A percentile compares a stretch with the other conserved stretches of the same genome.
Conservation (phyloP, 2,329 filamentous ascomycete genomes). For the Penicillium sp. region DNA sequence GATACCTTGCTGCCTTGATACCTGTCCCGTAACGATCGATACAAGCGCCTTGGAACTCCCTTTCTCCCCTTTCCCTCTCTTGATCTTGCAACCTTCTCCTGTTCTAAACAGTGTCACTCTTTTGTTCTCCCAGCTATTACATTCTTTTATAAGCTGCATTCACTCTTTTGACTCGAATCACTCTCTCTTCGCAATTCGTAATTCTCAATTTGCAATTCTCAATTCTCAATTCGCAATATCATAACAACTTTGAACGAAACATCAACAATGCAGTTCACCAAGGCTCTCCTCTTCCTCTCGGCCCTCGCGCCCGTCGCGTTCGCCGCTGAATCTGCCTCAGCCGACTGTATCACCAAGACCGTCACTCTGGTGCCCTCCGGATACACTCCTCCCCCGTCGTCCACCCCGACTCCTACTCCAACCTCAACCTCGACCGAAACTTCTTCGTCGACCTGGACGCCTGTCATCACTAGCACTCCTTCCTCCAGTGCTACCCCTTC, state of each 20-base stretch:
- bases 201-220: not conserved
- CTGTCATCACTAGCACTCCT: slow-evolving; percentile 18
- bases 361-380: slow-evolving; percentile 29
- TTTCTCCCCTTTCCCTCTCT: not conserved
- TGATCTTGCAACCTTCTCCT: slow-evolving; percentile 5
- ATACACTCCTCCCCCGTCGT: slow-evolving; percentile 21
- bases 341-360: slow-evolving; percentile 26
- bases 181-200: not conserved
- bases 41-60: slow-evolving; percentile 3
- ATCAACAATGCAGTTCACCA: slow-evolving; percentile 36
- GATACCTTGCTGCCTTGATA: not conserved
- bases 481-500: slow-evolving; percentile 13
- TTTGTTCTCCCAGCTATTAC: slow-evolving; percentile 32
- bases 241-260: slow-evolving; percentile 8
- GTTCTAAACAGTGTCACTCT: slow-evolving; percentile 26
- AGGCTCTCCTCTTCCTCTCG: slow-evolving; percentile 33
- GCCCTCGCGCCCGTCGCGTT: slow-evolving; percentile 32
- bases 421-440: slow-evolving; percentile 9
- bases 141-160: slow-evolving; percentile 36
- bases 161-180: slow-evolving; percentile 27
- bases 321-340: slow-evolving; percentile 25
- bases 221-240: not conserved
- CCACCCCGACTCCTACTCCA: slow-evolving; percentile 23
- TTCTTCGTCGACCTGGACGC: slow-evolving; percentile 11
- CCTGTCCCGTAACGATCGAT: not conserved